Percentiles rank a stretch among this genome's conserved stretches.
phyloP scores from a whole-genome alignment of 352 stramenopile genomes.

The Globisporangium canariense region DNA sequence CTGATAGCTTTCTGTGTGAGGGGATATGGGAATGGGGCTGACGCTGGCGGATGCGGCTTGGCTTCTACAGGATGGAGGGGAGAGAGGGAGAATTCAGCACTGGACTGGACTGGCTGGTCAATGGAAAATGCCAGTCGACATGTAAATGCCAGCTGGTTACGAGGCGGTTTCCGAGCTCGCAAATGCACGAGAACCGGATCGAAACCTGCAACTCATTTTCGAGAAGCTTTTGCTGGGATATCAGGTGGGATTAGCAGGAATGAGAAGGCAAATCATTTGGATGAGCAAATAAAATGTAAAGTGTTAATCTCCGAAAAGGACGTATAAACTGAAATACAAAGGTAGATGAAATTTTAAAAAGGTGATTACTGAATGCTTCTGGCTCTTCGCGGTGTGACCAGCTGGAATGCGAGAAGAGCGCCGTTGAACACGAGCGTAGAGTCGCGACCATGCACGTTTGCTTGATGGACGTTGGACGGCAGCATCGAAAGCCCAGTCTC shows the following conservation, averaged over 20 bases:
- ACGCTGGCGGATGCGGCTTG: too few species aligned
- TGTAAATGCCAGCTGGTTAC: not conserved
- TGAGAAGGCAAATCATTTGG: not conserved
- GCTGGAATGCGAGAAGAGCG: not conserved
- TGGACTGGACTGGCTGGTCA: not conserved
- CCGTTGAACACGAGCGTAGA: not conserved
- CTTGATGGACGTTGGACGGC: not conserved
- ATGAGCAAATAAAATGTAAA: not conserved
- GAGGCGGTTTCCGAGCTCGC: not conserved
- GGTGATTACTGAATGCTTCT: not conserved
- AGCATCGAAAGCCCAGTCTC: not conserved
- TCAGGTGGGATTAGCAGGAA: not conserved
- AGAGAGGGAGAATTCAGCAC: slow-evolving; percentile 7
- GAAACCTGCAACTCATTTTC: not conserved
- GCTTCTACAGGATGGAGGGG: not conserved
- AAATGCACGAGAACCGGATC: slow-evolving; percentile 3
- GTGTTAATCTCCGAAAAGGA: not conserved
- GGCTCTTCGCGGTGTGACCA: not conserved
- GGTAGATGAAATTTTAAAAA: not conserved
- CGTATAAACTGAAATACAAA: not conserved
- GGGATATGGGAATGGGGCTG: not conserved
- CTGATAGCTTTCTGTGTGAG: not conserved
- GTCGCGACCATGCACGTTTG: not conserved
- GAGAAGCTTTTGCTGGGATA: not conserved
- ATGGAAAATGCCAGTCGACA: not conserved